Evolutionary conservation across 768 basidiomycete species (phyloP).

Genomic region (Rossbeevera mucosa): DNA sequence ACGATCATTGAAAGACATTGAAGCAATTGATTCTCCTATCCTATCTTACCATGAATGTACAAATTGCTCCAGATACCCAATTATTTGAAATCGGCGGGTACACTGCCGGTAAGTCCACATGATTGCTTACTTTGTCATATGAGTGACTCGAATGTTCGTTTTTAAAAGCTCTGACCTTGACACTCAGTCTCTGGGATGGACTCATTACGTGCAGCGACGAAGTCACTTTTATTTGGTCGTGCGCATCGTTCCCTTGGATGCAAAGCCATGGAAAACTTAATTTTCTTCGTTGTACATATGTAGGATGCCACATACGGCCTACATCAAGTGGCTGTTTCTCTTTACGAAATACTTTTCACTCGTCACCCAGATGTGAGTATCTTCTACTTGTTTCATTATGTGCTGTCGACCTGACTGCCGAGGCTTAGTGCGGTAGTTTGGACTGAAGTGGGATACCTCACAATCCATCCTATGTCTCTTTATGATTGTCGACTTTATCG

Average conservation of each 20-base stretch:
- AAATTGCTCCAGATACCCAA: not conserved
- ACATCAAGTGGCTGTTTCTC: slow-evolving; percentile 27
- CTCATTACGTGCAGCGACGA: slow-evolving; percentile 17
- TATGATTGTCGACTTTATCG: slow-evolving; percentile 12
- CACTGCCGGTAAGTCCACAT: slow-evolving; percentile 1
- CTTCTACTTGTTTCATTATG: not conserved
- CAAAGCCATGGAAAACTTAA: not conserved
- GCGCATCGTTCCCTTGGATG: not conserved
- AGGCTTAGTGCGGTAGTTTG: slow-evolving; percentile 5
- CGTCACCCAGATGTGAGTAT: slow-evolving; percentile 13
- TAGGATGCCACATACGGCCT: slow-evolving; percentile 15
- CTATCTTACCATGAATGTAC: slow-evolving; percentile 5
- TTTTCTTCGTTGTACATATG: not conserved
- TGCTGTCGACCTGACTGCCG: not conserved
- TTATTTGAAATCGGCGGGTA: slow-evolving; percentile 6
- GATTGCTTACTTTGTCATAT: not conserved
- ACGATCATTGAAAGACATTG: not conserved
- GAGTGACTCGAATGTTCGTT: not conserved
- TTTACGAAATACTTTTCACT: slow-evolving; percentile 21
- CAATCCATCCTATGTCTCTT: not conserved
- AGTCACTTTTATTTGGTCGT: slow-evolving; percentile 22
- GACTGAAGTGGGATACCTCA: slow-evolving; percentile 5
- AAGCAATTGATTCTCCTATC: not conserved
- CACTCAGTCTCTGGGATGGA: slow-evolving; percentile 18
- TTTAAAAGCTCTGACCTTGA: slow-evolving; percentile 11